phyloP scores from a whole-genome alignment of 495 filamentous ascomycete species.

The Astrothelium subdiscretum region DNA sequence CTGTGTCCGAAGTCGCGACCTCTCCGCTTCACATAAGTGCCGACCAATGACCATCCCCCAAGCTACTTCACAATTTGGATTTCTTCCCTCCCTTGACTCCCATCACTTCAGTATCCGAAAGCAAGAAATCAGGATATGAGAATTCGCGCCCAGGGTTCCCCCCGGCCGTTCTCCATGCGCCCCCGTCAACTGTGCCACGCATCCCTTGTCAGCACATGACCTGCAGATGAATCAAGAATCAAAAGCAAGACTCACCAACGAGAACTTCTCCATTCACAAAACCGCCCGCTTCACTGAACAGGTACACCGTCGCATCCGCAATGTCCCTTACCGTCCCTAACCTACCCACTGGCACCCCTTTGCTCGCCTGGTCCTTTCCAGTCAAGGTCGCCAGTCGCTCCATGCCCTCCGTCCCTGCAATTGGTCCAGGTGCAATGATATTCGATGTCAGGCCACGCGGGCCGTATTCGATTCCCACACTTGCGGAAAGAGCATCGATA shows the following conservation, averaged over 20 bases:
- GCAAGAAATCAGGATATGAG: constrained; percentile 53
- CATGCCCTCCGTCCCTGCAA: constrained; percentile 50
- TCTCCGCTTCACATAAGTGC: neutral
- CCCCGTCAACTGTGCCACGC: constrained; percentile 49
- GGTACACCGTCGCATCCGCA: constrained; percentile 79
- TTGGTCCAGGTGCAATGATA: constrained; percentile 72
- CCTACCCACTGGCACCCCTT: constrained; percentile 54
- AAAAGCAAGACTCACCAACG: constrained; percentile 37
- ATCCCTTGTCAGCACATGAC: neutral
- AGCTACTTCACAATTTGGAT: constrained; percentile 44
- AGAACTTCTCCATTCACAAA: constrained; percentile 71
- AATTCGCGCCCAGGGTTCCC: constrained; percentile 20
- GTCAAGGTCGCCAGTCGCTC: constrained; percentile 26
- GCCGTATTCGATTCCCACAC: constrained; percentile 73
- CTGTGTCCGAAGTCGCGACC: neutral
- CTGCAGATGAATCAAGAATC: constrained; percentile 4
- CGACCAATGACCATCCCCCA: neutral
- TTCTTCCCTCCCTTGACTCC: constrained; percentile 52
- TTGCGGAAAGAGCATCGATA: constrained; percentile 68
- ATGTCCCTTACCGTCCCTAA: constrained; percentile 78
- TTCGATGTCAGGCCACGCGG: constrained; percentile 84
- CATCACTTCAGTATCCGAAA: constrained; percentile 41
- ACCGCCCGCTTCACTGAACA: constrained; percentile 72
- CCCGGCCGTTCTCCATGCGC: constrained; percentile 49
- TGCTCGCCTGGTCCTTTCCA: constrained; percentile 26